Conservation (phyloP, 192 early-diverging fungal genomes). For the Coemansia sp. region DNA sequence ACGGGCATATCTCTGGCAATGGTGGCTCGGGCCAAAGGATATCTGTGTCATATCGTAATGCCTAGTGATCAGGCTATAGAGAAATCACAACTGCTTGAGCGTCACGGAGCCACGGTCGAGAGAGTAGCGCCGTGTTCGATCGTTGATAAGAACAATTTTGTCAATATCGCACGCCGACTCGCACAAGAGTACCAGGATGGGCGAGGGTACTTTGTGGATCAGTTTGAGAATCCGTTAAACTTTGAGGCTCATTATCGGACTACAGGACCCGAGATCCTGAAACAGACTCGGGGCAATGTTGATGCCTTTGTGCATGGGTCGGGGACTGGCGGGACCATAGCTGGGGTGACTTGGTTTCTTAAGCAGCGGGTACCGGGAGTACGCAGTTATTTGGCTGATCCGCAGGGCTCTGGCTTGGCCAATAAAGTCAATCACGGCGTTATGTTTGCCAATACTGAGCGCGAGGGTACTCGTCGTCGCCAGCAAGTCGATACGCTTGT, state of each 20-base stretch:
- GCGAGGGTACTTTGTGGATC: slow-evolving; percentile 83
- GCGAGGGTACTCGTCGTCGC: slow-evolving; percentile 85
- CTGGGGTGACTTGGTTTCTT: slow-evolving; percentile 87
- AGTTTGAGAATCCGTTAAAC: slow-evolving; percentile 94
- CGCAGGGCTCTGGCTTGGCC: slow-evolving; percentile 89
- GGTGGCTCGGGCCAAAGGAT: slow-evolving; percentile 87
- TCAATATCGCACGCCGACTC: slow-evolving; percentile 80
- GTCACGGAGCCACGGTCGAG: slow-evolving; percentile 86
- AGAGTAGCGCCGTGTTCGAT: slow-evolving; percentile 90
- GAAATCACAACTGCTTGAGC: slow-evolving; percentile 84
- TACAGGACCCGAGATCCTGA: slow-evolving; percentile 88
- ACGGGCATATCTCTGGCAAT: slow-evolving; percentile 96
- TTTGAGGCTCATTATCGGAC: slow-evolving; percentile 75
- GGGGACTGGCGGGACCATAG: slow-evolving; percentile 90
- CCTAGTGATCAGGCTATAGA: slow-evolving; percentile 92
- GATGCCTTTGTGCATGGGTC: slow-evolving; percentile 92
- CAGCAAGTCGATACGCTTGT: slow-evolving; percentile 99
- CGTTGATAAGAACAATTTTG: slow-evolving; percentile 89
- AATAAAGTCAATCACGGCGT: slow-evolving; percentile 90
- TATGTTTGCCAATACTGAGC: slow-evolving; percentile 87
- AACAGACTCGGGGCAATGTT: slow-evolving; percentile 61
- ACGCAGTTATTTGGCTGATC: slow-evolving; percentile 82
- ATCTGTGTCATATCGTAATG: slow-evolving; percentile 94
- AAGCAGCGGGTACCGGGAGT: slow-evolving; percentile 67
- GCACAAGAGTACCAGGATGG: slow-evolving; percentile 65